Conservation (phyloP, 164 flowering plant species). For the Protea cynaroides region DNA sequence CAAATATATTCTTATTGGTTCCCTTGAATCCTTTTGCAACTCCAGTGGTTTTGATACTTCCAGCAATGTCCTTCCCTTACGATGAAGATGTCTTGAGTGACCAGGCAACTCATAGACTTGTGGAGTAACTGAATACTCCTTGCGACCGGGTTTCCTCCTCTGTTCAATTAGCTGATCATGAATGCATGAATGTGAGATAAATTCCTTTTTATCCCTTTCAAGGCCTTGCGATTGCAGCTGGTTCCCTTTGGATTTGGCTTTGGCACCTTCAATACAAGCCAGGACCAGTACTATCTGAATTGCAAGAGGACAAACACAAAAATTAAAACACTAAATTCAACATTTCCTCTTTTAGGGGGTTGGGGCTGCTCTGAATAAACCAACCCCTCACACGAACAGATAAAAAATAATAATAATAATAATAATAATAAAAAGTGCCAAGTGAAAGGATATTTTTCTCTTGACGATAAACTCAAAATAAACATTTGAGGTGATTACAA, state of each 20-base stretch:
- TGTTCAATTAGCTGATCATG: conserved; percentile 94
- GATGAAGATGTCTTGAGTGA: conserved; percentile 22
- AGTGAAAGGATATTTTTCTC: too few relatives aligned
- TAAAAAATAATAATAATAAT: too few relatives aligned
- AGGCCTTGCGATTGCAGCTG: conserved; percentile 24
- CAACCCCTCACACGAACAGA: too few relatives aligned
- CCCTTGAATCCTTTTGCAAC: conserved; percentile 30
- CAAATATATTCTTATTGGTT: conserved; percentile 65
- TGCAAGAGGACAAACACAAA: conserved; percentile 5
- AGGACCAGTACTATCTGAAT: conserved; percentile 51
- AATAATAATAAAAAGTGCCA: too few relatives aligned
- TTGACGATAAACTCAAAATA: not conserved
- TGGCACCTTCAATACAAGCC: conserved; percentile 29
- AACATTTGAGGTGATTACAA: not conserved
- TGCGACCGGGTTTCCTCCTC: conserved; percentile 74
- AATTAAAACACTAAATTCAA: not conserved
- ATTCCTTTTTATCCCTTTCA: conserved; percentile 32
- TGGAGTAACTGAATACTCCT: conserved; percentile 79
- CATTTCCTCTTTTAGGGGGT: too few relatives aligned
- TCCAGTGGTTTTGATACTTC: conserved; percentile 16
- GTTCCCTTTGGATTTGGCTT: conserved; percentile 28
- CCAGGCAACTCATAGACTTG: conserved; percentile 50
- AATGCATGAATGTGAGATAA: conserved; percentile 85
- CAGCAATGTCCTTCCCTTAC: conserved; percentile 55
- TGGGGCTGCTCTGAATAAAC: too few relatives aligned